Conservation (phyloP, 2,329 filamentous ascomycete genomes). For the Colletotrichum incanum region DNA sequence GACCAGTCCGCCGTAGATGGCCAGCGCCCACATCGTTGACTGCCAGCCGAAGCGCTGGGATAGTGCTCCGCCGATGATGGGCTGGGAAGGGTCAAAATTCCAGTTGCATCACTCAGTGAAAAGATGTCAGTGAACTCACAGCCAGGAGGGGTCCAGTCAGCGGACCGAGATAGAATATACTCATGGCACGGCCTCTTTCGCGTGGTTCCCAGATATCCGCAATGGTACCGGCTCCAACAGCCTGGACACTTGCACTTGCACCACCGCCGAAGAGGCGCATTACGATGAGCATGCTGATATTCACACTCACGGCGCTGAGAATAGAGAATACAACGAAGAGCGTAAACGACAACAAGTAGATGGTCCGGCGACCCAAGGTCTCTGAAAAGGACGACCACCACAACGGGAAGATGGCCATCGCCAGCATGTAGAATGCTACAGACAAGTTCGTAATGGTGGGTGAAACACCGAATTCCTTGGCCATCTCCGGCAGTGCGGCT, state of each 20-base stretch:
- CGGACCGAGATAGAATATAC: slow-evolving; percentile 85
- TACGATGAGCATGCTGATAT: slow-evolving; percentile 83
- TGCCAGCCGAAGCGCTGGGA: slow-evolving; percentile 80
- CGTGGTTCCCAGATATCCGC: slow-evolving; percentile 84
- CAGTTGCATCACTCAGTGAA: background rate
- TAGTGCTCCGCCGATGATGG: slow-evolving; percentile 83
- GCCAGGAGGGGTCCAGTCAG: slow-evolving; percentile 81
- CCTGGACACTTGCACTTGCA: slow-evolving; percentile 84
- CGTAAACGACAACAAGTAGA: slow-evolving; percentile 82
- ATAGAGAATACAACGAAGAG: slow-evolving; percentile 81
- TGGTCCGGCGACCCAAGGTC: slow-evolving; percentile 78
- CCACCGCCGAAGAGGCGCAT: slow-evolving; percentile 83
- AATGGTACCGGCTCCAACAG: slow-evolving; percentile 87
- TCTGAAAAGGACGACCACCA: slow-evolving; percentile 93
- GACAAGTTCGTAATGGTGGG: slow-evolving; percentile 81
- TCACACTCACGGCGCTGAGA: slow-evolving; percentile 77
- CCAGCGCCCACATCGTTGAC: slow-evolving; percentile 83
- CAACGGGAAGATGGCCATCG: slow-evolving; percentile 87
- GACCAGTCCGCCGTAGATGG: slow-evolving; percentile 76
- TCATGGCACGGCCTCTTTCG: slow-evolving; percentile 85
- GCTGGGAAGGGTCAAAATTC: slow-evolving; percentile 51
- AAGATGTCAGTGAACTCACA: background rate
- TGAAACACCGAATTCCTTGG: slow-evolving; percentile 73
- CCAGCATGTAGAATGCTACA: slow-evolving; percentile 85
- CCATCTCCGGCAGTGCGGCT: slow-evolving; percentile 80